Base-by-base conservation (phyloP, 768 basidiomycete species). In the Boletus barrowsii region DNA sequence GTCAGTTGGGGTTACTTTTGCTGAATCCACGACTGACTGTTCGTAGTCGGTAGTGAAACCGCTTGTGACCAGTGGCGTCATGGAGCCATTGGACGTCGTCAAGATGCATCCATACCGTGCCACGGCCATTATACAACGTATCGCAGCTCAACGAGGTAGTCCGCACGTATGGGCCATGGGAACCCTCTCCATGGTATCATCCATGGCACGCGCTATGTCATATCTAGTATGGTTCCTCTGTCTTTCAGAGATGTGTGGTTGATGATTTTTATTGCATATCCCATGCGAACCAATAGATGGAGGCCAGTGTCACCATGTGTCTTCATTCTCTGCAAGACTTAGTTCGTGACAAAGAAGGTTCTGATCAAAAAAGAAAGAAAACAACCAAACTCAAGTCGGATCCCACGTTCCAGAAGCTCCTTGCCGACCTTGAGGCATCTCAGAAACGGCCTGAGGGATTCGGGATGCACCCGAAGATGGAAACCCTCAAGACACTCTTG, bases 381-480 rank as follows among this genome's bases (percentile, higher is more conserved):
- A 57, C 56, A 39, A 32, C 60, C 39, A 80, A 79, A 52, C 68
- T 83, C 40, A 74, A 72, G 39, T 75, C 78, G 14, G 81, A 88
- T 60, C 71, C 80, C 0, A 73, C 78, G 37, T 91, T 90, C 58
- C 80, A 83, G 61, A 79, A 77, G 29, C 71, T 93, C 26, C 76
- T 93, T 59, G 68, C 73, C 35, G 87, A 90, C 65, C 76, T 95
- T 17, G 83, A 89, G 49, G 64, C 63, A n/a, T 81, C 84, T 64
- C 73, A 73, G 49, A 73, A 72, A 26, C 68, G 71, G 10, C 58
- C 63, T 10, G 63, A 60, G 5, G 86, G 84, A 5, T 84, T 86
- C 62, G 68, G 77, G 2, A 67, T 79, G 49, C 96, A 99, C 71
- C 96, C 96, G 4, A 99, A 99, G 75, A 88, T 98, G 84, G 92